These are phyloP conservation scores for Neoarthrinium moseri DNA, from an alignment of 2,329 filamentous ascomycete genomes.

Conservation along the genomic window DNA sequence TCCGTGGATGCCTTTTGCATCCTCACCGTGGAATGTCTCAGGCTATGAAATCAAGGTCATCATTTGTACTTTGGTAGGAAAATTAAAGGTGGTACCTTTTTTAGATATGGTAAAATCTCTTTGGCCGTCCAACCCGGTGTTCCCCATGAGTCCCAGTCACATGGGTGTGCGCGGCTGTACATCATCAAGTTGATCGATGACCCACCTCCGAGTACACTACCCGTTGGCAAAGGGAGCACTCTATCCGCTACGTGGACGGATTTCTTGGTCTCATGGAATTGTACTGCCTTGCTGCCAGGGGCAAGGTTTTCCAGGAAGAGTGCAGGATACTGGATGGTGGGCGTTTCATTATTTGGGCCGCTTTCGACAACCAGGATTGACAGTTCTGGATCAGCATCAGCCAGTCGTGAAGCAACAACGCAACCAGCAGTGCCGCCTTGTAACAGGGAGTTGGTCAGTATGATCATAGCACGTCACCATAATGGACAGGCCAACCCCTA, in stretches of 20 bases:
- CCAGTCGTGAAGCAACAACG: constrained; percentile 17
- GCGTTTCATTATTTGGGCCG: constrained; percentile 12
- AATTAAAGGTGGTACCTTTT: constrained; percentile 32
- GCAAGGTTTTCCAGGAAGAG: constrained; percentile 10
- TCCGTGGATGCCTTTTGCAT: constrained; percentile 46
- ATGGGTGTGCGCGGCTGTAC: constrained; percentile 28
- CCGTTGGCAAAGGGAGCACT: constrained; percentile 12
- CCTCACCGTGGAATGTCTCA: constrained; percentile 54
- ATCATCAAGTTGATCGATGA: constrained; percentile 47
- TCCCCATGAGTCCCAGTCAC: constrained; percentile 27
- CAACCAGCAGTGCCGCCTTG: constrained; percentile 17
- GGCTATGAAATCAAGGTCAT: constrained; percentile 28
- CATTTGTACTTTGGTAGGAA: not conserved
- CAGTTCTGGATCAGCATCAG: constrained; percentile 16
- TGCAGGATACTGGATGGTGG: constrained; percentile 9
- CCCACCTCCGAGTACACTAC: constrained; percentile 52
- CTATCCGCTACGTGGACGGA: constrained; percentile 4
- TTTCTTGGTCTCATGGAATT: constrained; percentile 7
- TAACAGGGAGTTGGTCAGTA: not conserved
- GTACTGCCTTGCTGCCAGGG: constrained; percentile 7
- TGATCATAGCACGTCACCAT: no score
- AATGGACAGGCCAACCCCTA: no score
- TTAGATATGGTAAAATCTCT: constrained; percentile 20
- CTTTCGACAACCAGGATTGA: constrained; percentile 17
- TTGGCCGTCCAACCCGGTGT: constrained; percentile 25